Conservation (phyloP, 2,329 filamentous ascomycete genomes). For the Cladobotryum mycophilum region DNA sequence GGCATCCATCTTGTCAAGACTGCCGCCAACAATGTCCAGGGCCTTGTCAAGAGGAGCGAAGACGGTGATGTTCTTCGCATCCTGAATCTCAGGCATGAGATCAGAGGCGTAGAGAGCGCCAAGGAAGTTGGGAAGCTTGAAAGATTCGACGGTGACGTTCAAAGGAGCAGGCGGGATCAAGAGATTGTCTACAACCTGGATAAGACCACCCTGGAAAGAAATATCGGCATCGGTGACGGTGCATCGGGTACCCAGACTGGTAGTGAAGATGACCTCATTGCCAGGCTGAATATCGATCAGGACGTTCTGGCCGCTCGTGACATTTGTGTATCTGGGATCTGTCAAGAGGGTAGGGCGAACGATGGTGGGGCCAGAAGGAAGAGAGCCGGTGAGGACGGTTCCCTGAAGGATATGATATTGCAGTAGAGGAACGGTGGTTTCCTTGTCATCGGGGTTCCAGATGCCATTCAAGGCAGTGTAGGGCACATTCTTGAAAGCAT, state of each 20-base stretch:
- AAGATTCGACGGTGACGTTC: constrained; percentile 45
- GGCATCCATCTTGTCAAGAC: constrained; percentile 39
- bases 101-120: constrained; percentile 26
- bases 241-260: constrained; percentile 40
- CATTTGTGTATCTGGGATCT: constrained; percentile 38
- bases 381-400: constrained; percentile 35
- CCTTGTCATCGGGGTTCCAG: constrained; percentile 38
- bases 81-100: constrained; percentile 36
- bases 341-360: constrained; percentile 40
- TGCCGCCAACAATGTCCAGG: constrained; percentile 50
- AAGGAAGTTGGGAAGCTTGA: constrained; percentile 37
- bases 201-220: constrained; percentile 40
- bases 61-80: constrained; percentile 46
- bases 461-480: constrained; percentile 44
- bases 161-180: constrained; percentile 41
- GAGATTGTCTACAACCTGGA: constrained; percentile 48
- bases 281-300: constrained; percentile 38
- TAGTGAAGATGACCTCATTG: constrained; percentile 41
- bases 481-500: constrained; percentile 49
- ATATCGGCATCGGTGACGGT: constrained; percentile 39
- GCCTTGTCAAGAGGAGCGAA: constrained; percentile 58
- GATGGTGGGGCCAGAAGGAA: constrained; percentile 30
- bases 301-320: constrained; percentile 44
- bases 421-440: constrained; percentile 44
- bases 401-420: constrained; percentile 56